Percentiles rank a stretch among this genome's conserved stretches.
Evolutionary conservation across 495 filamentous ascomycete genomes (phyloP).

Genomic region (Penicillium goetzii): DNA sequence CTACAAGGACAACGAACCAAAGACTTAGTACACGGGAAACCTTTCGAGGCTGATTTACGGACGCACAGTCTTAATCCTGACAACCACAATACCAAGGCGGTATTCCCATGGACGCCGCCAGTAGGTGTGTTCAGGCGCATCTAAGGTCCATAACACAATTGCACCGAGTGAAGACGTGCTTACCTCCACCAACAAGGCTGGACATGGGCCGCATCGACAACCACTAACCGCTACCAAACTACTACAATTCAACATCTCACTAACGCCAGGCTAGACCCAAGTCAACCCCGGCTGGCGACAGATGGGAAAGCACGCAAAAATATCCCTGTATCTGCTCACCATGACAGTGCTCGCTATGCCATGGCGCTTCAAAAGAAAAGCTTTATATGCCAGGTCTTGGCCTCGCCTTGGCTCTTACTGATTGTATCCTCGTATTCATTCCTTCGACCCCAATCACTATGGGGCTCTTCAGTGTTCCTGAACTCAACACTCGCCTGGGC

Average conservation of each 20-base stretch:
- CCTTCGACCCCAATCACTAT: slow-evolving; percentile 14
- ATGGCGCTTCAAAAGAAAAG: slow-evolving; percentile 5
- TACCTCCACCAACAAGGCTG: slow-evolving; percentile 9
- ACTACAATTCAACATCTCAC: neutral
- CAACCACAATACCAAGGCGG: neutral
- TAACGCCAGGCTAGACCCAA: neutral
- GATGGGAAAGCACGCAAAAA: slow-evolving; percentile 27
- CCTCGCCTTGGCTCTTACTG: slow-evolving; percentile 15
- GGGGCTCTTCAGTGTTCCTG: slow-evolving; percentile 27
- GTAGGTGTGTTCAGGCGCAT: slow-evolving; percentile 4
- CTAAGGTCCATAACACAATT: slow-evolving; percentile 20
- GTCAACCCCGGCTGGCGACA: slow-evolving; percentile 2
- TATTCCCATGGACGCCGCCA: neutral
- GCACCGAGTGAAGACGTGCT: slow-evolving; percentile 22
- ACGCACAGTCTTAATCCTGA: slow-evolving; percentile 10
- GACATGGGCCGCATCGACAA: slow-evolving; percentile 1
- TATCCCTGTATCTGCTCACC: slow-evolving; percentile 19
- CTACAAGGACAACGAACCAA: neutral
- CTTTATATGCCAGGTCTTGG: slow-evolving; percentile 18
- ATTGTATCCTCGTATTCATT: slow-evolving; percentile 5
- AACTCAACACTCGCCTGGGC: slow-evolving; percentile 29
- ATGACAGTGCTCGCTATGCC: neutral
- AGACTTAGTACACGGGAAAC: neutral
- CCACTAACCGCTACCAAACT: neutral
- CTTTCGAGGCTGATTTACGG: neutral